phyloP scores from a whole-genome alignment of 345 rosid species.

The Rhizophora mangle region DNA sequence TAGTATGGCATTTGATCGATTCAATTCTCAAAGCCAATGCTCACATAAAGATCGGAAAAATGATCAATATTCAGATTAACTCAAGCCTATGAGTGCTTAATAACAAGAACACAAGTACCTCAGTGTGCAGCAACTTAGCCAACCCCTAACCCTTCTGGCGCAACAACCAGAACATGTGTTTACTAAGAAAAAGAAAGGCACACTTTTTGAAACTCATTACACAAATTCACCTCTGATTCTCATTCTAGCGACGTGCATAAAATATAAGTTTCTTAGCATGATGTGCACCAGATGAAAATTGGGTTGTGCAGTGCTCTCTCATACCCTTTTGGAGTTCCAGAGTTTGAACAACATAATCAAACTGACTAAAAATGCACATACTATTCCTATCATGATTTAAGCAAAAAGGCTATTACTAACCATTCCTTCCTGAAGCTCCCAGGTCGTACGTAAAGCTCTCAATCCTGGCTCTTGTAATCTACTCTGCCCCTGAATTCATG shows the following conservation, averaged over 20 bases:
- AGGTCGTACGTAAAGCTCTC: slow-evolving; percentile 66
- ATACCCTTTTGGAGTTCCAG: background rate
- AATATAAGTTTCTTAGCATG: too few species aligned
- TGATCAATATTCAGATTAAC: too few species aligned
- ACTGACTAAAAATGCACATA: background rate
- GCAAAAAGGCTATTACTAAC: slow-evolving; percentile 36
- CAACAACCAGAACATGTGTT: too few species aligned
- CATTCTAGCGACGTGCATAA: too few species aligned
- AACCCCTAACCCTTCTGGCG: background rate
- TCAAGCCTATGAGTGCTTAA: too few species aligned
- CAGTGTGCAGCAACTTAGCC: too few species aligned
- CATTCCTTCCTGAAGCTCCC: slow-evolving; percentile 80
- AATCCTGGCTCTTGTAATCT: slow-evolving; percentile 74
- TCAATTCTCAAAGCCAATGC: background rate
- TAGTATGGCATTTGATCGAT: background rate
- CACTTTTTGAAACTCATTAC: background rate
- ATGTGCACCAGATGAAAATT: too few species aligned
- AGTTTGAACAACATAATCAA: background rate
- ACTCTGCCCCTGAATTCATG: slow-evolving; percentile 52
- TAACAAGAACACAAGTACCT: too few species aligned
- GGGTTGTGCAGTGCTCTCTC: too few species aligned
- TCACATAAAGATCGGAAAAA: too few species aligned
- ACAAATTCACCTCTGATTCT: background rate
- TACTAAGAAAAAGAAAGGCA: background rate
- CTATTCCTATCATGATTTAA: background rate